phyloP scores from a whole-genome alignment of 768 basidiomycete species.

The Collybiopsis luxurians region DNA sequence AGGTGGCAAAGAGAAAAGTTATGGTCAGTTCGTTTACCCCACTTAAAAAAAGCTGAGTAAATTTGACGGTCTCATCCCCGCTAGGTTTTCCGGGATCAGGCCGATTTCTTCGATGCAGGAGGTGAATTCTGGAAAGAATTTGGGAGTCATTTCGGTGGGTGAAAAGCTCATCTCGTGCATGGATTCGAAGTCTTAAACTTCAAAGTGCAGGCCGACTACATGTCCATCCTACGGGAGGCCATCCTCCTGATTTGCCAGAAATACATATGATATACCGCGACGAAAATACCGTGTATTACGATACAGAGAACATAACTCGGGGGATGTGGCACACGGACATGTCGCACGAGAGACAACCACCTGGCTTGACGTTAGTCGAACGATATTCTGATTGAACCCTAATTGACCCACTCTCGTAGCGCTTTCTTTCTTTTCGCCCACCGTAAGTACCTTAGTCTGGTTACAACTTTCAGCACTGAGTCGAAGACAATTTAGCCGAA shows the following conservation, averaged over 20 bases:
- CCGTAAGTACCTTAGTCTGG: background rate
- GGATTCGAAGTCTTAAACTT: no score
- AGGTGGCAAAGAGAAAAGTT: constrained; percentile 24
- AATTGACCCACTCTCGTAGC: constrained; percentile 49
- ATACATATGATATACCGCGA: constrained; percentile 64
- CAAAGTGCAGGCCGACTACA: constrained; percentile 34
- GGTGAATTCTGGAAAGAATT: constrained; percentile 48
- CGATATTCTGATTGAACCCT: background rate
- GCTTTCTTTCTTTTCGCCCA: constrained; percentile 51
- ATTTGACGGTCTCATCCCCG: background rate
- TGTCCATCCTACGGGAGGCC: constrained; percentile 58
- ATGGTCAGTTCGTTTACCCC: constrained; percentile 3
- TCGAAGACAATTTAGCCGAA: background rate
- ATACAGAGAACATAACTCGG: constrained; percentile 38
- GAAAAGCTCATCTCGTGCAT: background rate
- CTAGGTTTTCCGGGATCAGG: constrained; percentile 53
- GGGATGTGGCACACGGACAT: constrained; percentile 46
- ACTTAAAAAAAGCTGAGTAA: background rate
- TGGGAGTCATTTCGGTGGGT: constrained; percentile 46
- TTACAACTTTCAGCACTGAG: background rate
- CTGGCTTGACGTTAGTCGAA: constrained; percentile 58
- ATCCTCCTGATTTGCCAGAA: constrained; percentile 50
- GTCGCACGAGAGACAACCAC: constrained; percentile 58
- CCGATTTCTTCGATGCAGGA: constrained; percentile 48
- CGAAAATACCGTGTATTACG: constrained; percentile 46